These are phyloP conservation scores for Neocallimastix lanati DNA, from an alignment of 192 early-diverging fungal genomes.

Conservation along the genomic window DNA sequence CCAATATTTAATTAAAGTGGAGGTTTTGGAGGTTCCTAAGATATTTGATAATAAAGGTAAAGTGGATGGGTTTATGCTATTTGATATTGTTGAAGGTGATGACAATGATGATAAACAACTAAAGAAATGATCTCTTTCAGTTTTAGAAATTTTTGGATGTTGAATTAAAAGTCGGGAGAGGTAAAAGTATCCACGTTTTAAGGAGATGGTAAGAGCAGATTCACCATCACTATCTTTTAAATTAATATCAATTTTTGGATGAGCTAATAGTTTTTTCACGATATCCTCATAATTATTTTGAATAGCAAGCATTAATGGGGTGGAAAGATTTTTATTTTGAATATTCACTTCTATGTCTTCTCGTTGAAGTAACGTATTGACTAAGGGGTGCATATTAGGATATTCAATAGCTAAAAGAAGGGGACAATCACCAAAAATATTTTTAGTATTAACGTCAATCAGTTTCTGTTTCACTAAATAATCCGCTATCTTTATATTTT, in stretches of 20 bases:
- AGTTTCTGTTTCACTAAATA: not conserved
- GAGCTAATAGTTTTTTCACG: not conserved
- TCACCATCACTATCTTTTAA: not conserved
- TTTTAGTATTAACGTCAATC: not conserved
- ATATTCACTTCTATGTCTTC: not conserved
- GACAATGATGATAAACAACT: not conserved
- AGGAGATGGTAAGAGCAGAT: not conserved
- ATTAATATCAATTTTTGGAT: not conserved
- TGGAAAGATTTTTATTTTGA: not conserved
- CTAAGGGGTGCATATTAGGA: not conserved
- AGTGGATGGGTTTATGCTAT: too few species aligned
- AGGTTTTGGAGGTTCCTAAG: not conserved
- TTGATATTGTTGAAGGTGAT: not conserved
- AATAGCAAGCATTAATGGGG: not conserved
- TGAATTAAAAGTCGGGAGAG: not conserved
- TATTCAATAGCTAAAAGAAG: not conserved
- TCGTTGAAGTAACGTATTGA: not conserved
- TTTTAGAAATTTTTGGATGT: not conserved
- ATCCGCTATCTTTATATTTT: not conserved
- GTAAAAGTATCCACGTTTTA: not conserved
- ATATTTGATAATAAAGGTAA: too few species aligned
- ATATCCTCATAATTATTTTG: not conserved
- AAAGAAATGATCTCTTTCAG: not conserved
- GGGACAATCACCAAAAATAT: not conserved
- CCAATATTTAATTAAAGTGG: not conserved